Conservation (phyloP, 1,284 basidiomycete species). For the Veloboletus limbatus region DNA sequence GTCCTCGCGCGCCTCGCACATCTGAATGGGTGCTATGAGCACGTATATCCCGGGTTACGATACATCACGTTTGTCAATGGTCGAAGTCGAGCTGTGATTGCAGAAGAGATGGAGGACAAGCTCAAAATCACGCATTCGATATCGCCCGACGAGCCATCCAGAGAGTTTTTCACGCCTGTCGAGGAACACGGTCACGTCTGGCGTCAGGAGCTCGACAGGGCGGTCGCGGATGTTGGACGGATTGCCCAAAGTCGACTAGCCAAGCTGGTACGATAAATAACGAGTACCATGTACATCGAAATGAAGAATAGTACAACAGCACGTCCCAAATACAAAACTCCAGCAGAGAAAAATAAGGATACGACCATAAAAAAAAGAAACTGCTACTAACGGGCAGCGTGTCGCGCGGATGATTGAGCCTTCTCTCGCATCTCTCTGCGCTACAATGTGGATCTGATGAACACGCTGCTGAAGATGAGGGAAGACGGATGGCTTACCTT, state of each 20-base stretch:
- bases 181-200: constrained; percentile 48
- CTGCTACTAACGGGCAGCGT: constrained; percentile 11
- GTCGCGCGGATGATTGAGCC: constrained; percentile 13
- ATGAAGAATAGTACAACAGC: constrained; percentile 28
- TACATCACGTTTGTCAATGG: constrained; percentile 94
- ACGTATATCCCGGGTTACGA: constrained; percentile 66
- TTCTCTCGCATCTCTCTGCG: constrained; percentile 33
- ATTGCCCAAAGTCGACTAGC: constrained; percentile 71
- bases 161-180: constrained; percentile 41
- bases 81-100: constrained; percentile 66
- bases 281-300: constrained; percentile 13
- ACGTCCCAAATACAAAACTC: constrained; percentile 16
- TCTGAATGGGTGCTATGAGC: constrained; percentile 78
- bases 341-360: constrained; percentile 29
- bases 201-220: constrained; percentile 65
- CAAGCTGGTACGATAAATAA: constrained; percentile 18
- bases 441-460: constrained; percentile 16
- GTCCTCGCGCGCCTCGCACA: constrained; percentile 60
- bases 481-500: constrained; percentile 24
- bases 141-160: constrained; percentile 40
- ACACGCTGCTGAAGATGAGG: constrained; percentile 14
- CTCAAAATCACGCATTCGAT: constrained; percentile 53
- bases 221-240: constrained; percentile 66
- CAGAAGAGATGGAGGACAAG: constrained; percentile 73
- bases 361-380: constrained; percentile 26